Percentiles rank a stretch among this genome's conserved stretches.
Evolutionary conservation across 345 rosid genomes (phyloP).

Genomic region (Viola odorata): DNA sequence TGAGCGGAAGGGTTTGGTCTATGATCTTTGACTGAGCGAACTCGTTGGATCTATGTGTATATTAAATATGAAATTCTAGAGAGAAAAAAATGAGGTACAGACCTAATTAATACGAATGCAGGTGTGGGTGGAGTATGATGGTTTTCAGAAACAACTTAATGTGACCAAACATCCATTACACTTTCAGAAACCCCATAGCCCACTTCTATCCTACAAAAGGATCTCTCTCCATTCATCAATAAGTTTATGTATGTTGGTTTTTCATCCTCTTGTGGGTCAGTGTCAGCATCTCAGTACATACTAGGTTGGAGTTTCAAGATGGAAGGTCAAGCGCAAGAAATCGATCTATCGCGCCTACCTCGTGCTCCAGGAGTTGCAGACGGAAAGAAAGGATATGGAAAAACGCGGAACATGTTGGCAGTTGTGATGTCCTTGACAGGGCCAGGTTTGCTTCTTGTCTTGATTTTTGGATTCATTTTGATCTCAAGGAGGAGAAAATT

Average conservation of each 20-base stretch:
- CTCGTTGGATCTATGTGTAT: no score
- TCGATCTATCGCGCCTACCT: conserved; percentile 10
- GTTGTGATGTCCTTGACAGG: neutral
- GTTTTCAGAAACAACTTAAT: conserved; percentile 3
- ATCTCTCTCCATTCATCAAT: neutral
- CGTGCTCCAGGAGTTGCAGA: neutral
- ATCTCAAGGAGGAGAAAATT: conserved; percentile 6
- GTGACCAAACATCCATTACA: conserved; percentile 13
- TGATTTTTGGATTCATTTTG: neutral
- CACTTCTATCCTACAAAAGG: conserved; percentile 6
- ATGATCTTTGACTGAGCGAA: no score
- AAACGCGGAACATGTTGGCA: neutral
- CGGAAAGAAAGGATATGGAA: neutral
- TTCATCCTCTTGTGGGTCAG: conserved; percentile 16
- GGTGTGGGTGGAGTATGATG: conserved; percentile 20
- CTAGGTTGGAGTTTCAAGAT: conserved; percentile 19
- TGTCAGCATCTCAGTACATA: conserved; percentile 12
- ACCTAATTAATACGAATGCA: conserved; percentile 6
- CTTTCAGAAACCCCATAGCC: conserved; percentile 4
- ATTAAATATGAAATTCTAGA: no score
- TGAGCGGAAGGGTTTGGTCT: no score
- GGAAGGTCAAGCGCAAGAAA: conserved; percentile 10
- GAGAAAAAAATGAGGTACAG: no score
- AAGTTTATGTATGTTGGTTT: conserved; percentile 18
- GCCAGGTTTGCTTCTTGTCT: neutral